phyloP scores from a whole-genome alignment of 306 rosid species.

The Rosa lucieae region DNA sequence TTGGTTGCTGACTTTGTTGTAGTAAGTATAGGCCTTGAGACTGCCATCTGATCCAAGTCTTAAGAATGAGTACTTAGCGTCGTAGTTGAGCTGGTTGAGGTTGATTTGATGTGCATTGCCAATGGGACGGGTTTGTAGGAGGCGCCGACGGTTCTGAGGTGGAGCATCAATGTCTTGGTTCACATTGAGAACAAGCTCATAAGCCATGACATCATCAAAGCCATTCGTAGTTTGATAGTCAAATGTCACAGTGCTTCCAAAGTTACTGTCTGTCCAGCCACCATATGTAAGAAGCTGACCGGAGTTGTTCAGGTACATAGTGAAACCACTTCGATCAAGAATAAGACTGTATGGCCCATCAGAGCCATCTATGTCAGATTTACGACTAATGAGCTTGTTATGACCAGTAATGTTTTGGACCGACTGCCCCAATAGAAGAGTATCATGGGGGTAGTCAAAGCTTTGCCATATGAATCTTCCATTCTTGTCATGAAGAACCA shows the following conservation, averaged over 20 bases:
- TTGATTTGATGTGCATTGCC: background rate
- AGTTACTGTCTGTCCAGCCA: constrained; percentile 23
- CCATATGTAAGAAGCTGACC: constrained; percentile 34
- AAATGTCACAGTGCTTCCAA: constrained; percentile 21
- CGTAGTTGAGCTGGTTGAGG: constrained; percentile 29
- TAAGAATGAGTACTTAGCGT: constrained; percentile 31
- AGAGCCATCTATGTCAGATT: constrained; percentile 28
- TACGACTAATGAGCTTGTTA: constrained; percentile 31
- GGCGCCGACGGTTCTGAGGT: background rate
- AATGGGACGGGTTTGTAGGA: constrained; percentile 34
- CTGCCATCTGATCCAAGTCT: constrained; percentile 35
- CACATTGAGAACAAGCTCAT: constrained; percentile 19
- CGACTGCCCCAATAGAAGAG: constrained; percentile 31
- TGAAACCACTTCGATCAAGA: constrained; percentile 20
- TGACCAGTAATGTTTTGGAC: constrained; percentile 10
- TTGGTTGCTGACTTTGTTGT: background rate
- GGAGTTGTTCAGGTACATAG: constrained; percentile 24
- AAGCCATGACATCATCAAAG: constrained; percentile 17
- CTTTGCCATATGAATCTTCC: constrained; percentile 39
- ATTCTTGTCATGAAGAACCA: constrained; percentile 28
- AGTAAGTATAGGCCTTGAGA: constrained; percentile 33
- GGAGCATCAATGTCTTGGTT: constrained; percentile 1
- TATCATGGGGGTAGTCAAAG: constrained; percentile 34
- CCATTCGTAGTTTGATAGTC: background rate
- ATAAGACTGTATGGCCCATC: constrained; percentile 33